phyloP scores from a whole-genome alignment of 495 filamentous ascomycete species.

The Podospora appendiculata region DNA sequence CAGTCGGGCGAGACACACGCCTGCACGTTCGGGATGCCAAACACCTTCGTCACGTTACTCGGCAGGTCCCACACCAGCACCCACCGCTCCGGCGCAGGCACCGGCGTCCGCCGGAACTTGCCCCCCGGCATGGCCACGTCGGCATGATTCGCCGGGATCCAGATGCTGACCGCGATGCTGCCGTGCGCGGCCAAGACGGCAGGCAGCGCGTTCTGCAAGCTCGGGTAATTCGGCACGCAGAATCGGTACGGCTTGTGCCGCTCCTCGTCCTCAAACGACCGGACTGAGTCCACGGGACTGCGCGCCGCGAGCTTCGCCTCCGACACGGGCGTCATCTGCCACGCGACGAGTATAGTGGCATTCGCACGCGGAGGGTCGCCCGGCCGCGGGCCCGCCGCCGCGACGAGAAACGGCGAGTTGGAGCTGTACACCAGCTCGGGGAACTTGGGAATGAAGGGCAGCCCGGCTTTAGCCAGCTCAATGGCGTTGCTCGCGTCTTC shows the following conservation, averaged over 20 bases:
- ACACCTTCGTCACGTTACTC: conserved; percentile 14
- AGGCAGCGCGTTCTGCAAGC: conserved; percentile 16
- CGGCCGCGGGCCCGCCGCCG: conserved; percentile 18
- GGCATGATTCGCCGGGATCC: conserved; percentile 21
- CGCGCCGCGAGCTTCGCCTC: too few relatives aligned
- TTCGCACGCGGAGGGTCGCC: conserved; percentile 12
- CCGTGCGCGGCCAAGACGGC: conserved; percentile 17
- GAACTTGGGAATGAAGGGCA: conserved; percentile 22
- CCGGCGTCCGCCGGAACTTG: conserved; percentile 6
- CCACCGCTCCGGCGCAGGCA: conserved; percentile 11
- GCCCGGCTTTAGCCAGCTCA: conserved; percentile 11
- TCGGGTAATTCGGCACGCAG: conserved; percentile 14
- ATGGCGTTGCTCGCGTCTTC: conserved; percentile 18
- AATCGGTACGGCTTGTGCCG: conserved; percentile 18
- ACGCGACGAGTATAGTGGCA: conserved; percentile 19
- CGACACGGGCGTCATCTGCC: conserved; percentile 18
- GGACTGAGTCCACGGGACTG: too few relatives aligned
- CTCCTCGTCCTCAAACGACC: conserved; percentile 2
- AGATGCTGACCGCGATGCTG: conserved; percentile 15
- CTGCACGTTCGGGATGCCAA: conserved; percentile 21
- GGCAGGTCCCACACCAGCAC: conserved; percentile 20
- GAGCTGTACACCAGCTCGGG: conserved; percentile 20
- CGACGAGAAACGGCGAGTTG: conserved; percentile 17
- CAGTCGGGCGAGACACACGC: conserved; percentile 22
- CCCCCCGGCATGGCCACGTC: conserved; percentile 12